Evolutionary conservation across 441 rosid genomes (phyloP).

Genomic region (Francoa sonchifolia): DNA sequence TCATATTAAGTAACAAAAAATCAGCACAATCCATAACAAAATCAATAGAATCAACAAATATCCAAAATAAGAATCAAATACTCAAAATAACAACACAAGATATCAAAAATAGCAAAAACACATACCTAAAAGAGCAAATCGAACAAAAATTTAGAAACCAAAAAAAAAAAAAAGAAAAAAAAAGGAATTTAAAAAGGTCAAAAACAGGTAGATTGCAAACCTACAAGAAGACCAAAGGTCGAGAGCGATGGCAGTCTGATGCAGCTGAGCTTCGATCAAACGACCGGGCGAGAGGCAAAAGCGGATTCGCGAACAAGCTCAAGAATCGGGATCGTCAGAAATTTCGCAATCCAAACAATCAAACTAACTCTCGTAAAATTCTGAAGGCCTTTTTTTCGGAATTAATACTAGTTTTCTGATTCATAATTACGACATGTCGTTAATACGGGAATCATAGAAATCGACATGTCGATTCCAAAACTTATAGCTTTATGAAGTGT

Average conservation of each 20-base stretch:
- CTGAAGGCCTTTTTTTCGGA: too few species aligned
- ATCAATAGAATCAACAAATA: neutral
- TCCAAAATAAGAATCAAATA: neutral
- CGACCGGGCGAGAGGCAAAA: conserved; percentile 48
- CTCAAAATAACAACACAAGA: neutral
- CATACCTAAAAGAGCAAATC: conserved; percentile 34
- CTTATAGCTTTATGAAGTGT: too few species aligned
- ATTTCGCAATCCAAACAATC: conserved; percentile 20
- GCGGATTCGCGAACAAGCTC: conserved; percentile 28
- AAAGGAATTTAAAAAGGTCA: conserved; percentile 15
- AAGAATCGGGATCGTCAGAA: conserved; percentile 47
- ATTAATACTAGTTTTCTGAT: too few species aligned
- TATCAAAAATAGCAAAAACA: neutral
- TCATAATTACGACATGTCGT: too few species aligned
- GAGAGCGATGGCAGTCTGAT: conserved; percentile 18
- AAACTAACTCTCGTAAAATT: conserved; percentile 11
- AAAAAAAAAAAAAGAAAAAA: conserved; percentile 1
- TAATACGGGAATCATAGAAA: too few species aligned
- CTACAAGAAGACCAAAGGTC: conserved; percentile 22
- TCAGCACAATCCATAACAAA: neutral
- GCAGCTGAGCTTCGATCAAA: conserved; percentile 32
- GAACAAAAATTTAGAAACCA: conserved; percentile 31
- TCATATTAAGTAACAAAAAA: too few species aligned
- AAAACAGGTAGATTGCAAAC: conserved; percentile 10
- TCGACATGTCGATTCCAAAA: too few species aligned